Percentiles rank a stretch among this genome's conserved stretches.
Conservation (phyloP, 2,329 filamentous ascomycete genomes). For the Pseudopithomyces maydicus region DNA sequence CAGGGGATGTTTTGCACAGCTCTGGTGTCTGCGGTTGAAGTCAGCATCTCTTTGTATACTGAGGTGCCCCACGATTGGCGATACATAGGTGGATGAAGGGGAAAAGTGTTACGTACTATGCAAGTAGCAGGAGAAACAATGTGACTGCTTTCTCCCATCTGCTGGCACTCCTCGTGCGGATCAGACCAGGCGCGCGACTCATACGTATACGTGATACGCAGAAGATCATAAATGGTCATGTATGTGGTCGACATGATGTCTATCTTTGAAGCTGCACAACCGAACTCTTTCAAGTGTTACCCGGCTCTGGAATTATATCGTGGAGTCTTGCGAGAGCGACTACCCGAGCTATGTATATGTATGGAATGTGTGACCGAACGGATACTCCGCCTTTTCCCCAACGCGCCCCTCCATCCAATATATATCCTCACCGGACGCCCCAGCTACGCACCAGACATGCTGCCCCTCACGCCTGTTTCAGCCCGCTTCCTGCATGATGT, state of each 20-base stretch:
- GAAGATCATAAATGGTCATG: constrained; percentile 36
- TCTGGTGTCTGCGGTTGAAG: constrained; percentile 26
- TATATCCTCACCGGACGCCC: background rate
- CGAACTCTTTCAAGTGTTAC: background rate
- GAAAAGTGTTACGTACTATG: background rate
- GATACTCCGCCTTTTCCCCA: background rate
- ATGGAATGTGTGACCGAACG: background rate
- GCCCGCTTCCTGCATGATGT: background rate
- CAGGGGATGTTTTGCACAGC: constrained; percentile 24
- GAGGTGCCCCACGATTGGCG: background rate
- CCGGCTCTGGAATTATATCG: background rate
- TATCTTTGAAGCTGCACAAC: background rate
- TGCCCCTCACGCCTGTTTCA: constrained; percentile 12
- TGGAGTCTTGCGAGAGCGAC: background rate
- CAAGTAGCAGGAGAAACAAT: background rate
- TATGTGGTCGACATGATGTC: constrained; percentile 38
- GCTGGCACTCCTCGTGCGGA: constrained; percentile 21
- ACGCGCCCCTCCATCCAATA: background rate
- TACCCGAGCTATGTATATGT: too few species aligned
- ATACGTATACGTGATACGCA: constrained; percentile 42
- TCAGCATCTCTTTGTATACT: constrained; percentile 7
- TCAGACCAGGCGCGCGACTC: constrained; percentile 25
- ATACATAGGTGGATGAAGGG: background rate
- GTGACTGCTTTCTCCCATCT: constrained; percentile 18
- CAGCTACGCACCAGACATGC: background rate